Percentiles rank a stretch among this genome's conserved stretches.
Evolutionary conservation across 164 flowering plant species (phyloP).

Genomic region (Akebia trifoliata): DNA sequence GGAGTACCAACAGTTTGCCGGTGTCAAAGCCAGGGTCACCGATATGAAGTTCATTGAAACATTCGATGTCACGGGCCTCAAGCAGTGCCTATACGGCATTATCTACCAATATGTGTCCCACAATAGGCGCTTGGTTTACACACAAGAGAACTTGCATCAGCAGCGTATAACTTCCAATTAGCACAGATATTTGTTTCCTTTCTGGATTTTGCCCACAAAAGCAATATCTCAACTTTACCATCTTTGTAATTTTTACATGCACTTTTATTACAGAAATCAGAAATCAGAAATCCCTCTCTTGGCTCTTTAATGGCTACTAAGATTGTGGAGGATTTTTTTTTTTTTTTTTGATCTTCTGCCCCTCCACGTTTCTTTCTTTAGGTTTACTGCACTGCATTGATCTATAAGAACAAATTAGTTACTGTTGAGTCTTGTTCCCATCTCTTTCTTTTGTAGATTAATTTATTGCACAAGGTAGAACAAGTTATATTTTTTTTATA

Average conservation of each 20-base stretch:
- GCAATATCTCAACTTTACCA: not conserved
- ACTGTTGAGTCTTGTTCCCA: no score
- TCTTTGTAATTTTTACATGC: not conserved
- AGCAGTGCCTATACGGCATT: slow-evolving; percentile 59
- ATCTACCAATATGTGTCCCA: slow-evolving; percentile 58
- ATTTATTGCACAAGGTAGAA: no score
- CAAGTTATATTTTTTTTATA: no score
- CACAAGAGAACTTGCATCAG: slow-evolving; percentile 46
- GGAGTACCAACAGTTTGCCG: slow-evolving; percentile 75
- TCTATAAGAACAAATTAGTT: no score
- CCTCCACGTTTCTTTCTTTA: no score
- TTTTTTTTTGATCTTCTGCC: not conserved
- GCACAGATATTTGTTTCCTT: not conserved
- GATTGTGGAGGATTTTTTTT: slow-evolving; percentile 1
- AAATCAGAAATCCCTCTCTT: not conserved
- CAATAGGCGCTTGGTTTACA: slow-evolving; percentile 54
- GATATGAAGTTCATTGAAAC: slow-evolving; percentile 65
- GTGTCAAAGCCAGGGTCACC: slow-evolving; percentile 46
- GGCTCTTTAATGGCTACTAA: slow-evolving; percentile 7
- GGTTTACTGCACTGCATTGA: no score
- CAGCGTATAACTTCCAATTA: slow-evolving; percentile 36
- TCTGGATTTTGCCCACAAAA: not conserved
- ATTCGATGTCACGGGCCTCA: slow-evolving; percentile 42
- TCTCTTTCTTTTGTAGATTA: no score
- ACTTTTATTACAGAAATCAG: not conserved